These are phyloP conservation scores for Chaetomiaceae sp. DNA, from an alignment of 2,329 filamentous ascomycete species.

Conservation along the genomic window DNA sequence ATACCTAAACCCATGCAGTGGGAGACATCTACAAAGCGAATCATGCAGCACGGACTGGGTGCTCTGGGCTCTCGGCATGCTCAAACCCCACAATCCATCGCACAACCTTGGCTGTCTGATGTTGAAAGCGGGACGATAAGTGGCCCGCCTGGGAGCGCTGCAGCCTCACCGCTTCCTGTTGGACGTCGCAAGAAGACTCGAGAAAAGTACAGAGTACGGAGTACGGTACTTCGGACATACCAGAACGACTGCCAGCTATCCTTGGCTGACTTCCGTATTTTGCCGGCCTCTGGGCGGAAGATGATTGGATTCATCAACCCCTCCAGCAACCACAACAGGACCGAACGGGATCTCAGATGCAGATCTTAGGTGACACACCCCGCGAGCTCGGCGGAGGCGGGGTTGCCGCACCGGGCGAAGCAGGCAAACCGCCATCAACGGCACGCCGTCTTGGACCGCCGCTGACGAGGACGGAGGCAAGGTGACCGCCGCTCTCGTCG, in stretches of 20 bases:
- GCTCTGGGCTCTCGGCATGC: background rate
- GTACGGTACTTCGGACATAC: background rate
- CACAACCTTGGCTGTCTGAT: background rate
- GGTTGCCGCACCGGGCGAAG: background rate
- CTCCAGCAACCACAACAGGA: background rate
- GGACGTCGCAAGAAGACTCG: background rate
- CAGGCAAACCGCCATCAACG: too few species aligned
- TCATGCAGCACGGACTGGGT: background rate
- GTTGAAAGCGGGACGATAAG: background rate
- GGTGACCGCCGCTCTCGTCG: background rate
- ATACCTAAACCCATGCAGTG: background rate
- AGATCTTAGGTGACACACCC: constrained; percentile 5
- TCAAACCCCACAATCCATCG: background rate
- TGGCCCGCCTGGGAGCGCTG: background rate
- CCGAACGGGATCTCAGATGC: constrained; percentile 1
- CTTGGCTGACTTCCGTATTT: constrained; percentile 10
- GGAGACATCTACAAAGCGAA: background rate
- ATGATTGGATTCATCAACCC: constrained; percentile 5
- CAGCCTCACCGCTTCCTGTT: constrained; percentile 19
- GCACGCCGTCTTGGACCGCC: background rate
- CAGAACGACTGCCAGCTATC: background rate
- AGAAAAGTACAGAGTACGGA: background rate
- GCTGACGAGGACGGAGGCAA: background rate
- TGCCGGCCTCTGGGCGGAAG: background rate
- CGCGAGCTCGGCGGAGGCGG: background rate